These are phyloP conservation scores for Chaetomiaceae sp. DNA, from an alignment of 2,329 filamentous ascomycete genomes.

Conservation along the genomic window DNA sequence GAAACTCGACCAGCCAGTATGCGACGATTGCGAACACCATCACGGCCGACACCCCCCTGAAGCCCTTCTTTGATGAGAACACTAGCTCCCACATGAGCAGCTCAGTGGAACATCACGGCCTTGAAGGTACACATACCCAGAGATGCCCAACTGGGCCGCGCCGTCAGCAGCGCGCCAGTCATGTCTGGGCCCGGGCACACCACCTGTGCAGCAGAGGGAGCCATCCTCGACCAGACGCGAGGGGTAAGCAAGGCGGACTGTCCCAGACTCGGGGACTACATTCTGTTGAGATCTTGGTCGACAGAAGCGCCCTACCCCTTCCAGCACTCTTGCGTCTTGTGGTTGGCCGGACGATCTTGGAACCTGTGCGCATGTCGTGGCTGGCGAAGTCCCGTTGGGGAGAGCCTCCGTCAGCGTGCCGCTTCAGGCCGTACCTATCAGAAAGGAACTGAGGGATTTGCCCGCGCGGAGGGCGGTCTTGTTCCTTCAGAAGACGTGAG, in stretches of 20 bases:
- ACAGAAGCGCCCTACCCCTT: conserved; percentile 35
- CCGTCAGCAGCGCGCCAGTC: conserved; percentile 54
- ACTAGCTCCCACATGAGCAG: conserved; percentile 41
- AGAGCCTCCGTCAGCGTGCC: conserved; percentile 12
- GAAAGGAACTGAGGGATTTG: conserved; percentile 18
- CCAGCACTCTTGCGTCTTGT: conserved; percentile 37
- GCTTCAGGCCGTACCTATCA: neutral
- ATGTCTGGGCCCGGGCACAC: conserved; percentile 58
- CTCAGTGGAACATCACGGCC: conserved; percentile 28
- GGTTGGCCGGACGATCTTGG: conserved; percentile 28
- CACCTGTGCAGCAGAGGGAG: conserved; percentile 39
- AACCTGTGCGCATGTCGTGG: conserved; percentile 34
- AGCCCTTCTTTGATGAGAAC: conserved; percentile 44
- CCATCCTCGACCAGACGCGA: neutral
- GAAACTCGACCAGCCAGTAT: conserved; percentile 34
- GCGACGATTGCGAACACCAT: conserved; percentile 40
- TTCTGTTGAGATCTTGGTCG: conserved; percentile 35
- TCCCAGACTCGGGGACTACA: conserved; percentile 25
- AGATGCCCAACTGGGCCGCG: conserved; percentile 46
- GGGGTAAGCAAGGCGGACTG: neutral
- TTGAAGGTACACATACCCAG: conserved; percentile 42
- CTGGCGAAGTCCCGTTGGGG: conserved; percentile 34
- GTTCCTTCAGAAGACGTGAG: conserved; percentile 21
- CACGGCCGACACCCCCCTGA: conserved; percentile 37
- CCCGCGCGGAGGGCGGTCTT: conserved; percentile 7